Conservation (phyloP, 1,284 basidiomycete genomes). For the Tylopilus sp. region DNA sequence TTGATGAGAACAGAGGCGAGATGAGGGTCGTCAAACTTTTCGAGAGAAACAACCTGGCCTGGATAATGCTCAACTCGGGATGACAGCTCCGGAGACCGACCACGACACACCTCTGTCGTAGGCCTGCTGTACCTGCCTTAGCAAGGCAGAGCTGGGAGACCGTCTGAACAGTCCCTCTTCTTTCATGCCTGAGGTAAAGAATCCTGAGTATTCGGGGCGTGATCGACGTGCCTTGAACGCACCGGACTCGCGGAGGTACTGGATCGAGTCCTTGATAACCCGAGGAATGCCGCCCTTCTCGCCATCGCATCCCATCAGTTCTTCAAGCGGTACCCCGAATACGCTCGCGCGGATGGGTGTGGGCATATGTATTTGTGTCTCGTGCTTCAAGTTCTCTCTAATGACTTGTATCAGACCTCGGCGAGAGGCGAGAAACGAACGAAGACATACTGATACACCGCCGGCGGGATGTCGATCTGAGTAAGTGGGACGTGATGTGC, state of each 20-base stretch:
- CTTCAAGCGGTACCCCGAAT: constrained; percentile 77
- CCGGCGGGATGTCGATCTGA: constrained; percentile 80
- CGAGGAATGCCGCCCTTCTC: constrained; percentile 77
- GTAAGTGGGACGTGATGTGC: constrained; percentile 74
- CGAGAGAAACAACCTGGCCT: constrained; percentile 75
- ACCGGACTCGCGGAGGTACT: constrained; percentile 65
- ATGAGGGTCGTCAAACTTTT: constrained; percentile 71
- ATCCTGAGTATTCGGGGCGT: not conserved
- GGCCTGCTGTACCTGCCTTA: constrained; percentile 72
- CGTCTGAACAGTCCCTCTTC: constrained; percentile 80
- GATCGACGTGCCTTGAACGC: constrained; percentile 3
- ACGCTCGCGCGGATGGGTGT: constrained; percentile 53
- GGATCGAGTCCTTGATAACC: constrained; percentile 73
- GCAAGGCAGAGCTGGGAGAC: constrained; percentile 65
- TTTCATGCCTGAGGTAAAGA: constrained; percentile 46
- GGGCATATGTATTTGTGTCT: constrained; percentile 63
- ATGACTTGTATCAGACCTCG: constrained; percentile 1
- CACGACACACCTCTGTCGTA: constrained; percentile 65
- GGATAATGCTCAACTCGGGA: constrained; percentile 10
- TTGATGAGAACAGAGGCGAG: constrained; percentile 82
- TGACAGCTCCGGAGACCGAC: not conserved
- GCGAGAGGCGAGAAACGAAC: not conserved
- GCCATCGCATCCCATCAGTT: constrained; percentile 77
- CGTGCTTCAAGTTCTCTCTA: constrained; percentile 73
- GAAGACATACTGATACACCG: constrained; percentile 65